Percentiles rank a stretch among this genome's conserved stretches.
These are phyloP conservation scores for Picea glauca DNA, from an alignment of 75 land plant genomes.

Conservation along the genomic window DNA sequence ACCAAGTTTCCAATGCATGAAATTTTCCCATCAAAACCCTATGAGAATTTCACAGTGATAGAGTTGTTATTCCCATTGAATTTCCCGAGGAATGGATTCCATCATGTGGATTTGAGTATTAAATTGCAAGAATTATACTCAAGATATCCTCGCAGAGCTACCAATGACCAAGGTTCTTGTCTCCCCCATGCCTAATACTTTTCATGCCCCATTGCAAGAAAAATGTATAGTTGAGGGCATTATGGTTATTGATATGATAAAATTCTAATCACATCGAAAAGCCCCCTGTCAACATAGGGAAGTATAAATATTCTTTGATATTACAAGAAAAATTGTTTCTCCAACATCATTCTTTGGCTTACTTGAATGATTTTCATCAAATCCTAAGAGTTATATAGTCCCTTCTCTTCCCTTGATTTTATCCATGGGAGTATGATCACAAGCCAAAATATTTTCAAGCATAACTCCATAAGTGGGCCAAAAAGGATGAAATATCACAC, in stretches of 20 bases:
- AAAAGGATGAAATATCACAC: slow-evolving; percentile 86
- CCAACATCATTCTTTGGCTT: slow-evolving; percentile 26
- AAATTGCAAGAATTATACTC: no score
- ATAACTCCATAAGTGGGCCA: slow-evolving; percentile 93
- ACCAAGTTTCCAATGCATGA: no score
- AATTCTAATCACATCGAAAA: slow-evolving; percentile 65
- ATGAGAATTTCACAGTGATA: no score
- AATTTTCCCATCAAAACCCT: no score
- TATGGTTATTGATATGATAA: slow-evolving; percentile 69
- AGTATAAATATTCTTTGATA: slow-evolving; percentile 83
- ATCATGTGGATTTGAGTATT: no score
- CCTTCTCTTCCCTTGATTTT: no score
- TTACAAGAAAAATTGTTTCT: slow-evolving; percentile 67
- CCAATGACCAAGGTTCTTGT: no score
- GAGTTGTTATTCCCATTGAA: no score
- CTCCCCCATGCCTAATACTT: no score
- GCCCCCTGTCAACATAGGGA: slow-evolving; percentile 77
- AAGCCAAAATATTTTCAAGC: slow-evolving; percentile 71
- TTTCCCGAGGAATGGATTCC: no score
- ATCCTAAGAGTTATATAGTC: not conserved
- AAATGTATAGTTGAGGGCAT: slow-evolving; percentile 90
- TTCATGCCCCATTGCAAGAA: no score
- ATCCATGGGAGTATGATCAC: slow-evolving; percentile 34
- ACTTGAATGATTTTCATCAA: not conserved
- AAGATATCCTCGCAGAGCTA: no score